phyloP scores from a whole-genome alignment of 192 early-diverging fungal genomes.

The Backusella australiensis region DNA sequence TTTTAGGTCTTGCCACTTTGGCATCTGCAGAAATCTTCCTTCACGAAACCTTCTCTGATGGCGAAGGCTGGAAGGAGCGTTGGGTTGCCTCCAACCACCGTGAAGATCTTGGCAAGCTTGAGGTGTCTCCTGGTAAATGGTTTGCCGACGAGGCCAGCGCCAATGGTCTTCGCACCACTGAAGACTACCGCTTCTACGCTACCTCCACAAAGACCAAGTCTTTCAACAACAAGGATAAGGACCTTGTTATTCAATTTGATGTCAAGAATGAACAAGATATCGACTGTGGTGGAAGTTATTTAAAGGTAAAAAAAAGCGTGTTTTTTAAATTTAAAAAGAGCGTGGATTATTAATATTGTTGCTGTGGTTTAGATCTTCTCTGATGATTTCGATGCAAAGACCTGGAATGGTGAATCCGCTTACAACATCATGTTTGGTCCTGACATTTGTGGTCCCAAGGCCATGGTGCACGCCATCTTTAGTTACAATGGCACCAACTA shows the following conservation, averaged over 20 bases:
- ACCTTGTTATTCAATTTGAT: constrained; percentile 84
- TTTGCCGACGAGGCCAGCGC: constrained; percentile 63
- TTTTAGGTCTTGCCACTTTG: constrained; percentile 35
- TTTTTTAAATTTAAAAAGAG: neutral
- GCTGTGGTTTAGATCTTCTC: constrained; percentile 62
- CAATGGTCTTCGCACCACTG: constrained; percentile 73
- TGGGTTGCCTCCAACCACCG: constrained; percentile 70
- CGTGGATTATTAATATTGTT: neutral
- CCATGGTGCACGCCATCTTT: constrained; percentile 95
- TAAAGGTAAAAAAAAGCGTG: constrained; percentile 52
- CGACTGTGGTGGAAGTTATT: constrained; percentile 91
- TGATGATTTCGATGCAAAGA: constrained; percentile 69
- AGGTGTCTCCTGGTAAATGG: constrained; percentile 73
- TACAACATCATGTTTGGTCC: constrained; percentile 88
- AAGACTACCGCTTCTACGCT: constrained; percentile 87
- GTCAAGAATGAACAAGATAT: constrained; percentile 90
- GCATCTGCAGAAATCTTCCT: constrained; percentile 72
- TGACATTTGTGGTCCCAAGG: constrained; percentile 89
- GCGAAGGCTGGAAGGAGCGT: constrained; percentile 55
- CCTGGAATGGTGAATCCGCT: constrained; percentile 82
- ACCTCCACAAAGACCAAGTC: constrained; percentile 70
- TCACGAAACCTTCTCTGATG: constrained; percentile 80
- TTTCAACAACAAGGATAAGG: constrained; percentile 82
- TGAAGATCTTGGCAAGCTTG: constrained; percentile 73
- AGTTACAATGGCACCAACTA: constrained; percentile 90